phyloP scores from a whole-genome alignment of 1,284 basidiomycete genomes.

The Leccinum insigne region DNA sequence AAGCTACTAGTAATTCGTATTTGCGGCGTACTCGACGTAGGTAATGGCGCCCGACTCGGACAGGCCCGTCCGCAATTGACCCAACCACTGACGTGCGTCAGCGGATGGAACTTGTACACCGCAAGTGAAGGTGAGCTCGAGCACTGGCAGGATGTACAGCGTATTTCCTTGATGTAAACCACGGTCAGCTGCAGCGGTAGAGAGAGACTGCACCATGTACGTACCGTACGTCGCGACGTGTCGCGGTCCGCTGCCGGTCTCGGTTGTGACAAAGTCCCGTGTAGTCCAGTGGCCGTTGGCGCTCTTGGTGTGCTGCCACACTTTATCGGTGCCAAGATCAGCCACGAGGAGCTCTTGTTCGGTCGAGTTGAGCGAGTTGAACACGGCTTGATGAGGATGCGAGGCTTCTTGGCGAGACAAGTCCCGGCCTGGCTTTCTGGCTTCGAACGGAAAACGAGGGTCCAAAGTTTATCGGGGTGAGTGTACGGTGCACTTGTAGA shows the following conservation, averaged over 20 bases:
- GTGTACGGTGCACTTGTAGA: constrained; percentile 47
- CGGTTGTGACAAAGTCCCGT: constrained; percentile 43
- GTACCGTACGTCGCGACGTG: constrained; percentile 63
- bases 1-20: no score
- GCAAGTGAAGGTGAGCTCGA: constrained; percentile 64
- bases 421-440: constrained; percentile 55
- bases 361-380: constrained; percentile 36
- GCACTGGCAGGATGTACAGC: constrained; percentile 53
- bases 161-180: constrained; percentile 41
- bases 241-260: constrained; percentile 64
- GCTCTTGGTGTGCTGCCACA: constrained; percentile 52
- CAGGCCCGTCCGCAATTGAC: no score
- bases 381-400: constrained; percentile 68
- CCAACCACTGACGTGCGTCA: constrained; percentile 22
- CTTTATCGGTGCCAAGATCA: constrained; percentile 67
- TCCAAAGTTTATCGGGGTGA: constrained; percentile 28
- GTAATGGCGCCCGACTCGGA: no score
- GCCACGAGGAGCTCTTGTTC: constrained; percentile 64
- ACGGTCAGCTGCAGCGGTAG: not conserved
- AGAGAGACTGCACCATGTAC: constrained; percentile 22
- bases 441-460: constrained; percentile 40
- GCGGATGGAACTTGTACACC: constrained; percentile 48
- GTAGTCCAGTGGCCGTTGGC: constrained; percentile 47
- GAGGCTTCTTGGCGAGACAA: constrained; percentile 58
- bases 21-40: no score